phyloP scores from a whole-genome alignment of 257 asterid species.

The Solanum stenotomum region DNA sequence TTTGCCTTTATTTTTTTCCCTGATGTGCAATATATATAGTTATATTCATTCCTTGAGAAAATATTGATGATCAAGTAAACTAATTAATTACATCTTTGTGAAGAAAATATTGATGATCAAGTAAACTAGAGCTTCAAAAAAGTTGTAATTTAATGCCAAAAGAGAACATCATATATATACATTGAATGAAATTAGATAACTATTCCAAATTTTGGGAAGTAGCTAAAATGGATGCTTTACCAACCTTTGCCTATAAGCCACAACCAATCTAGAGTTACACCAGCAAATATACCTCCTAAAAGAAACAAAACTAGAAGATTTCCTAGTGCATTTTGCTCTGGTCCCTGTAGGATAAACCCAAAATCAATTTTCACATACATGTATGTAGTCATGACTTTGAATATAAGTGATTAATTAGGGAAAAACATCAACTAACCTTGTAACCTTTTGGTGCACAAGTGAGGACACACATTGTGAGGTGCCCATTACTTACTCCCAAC shows the following conservation, averaged over 20 bases:
- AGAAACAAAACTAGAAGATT: conserved; percentile 28
- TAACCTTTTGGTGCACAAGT: conserved; percentile 40
- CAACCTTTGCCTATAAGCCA: conserved; percentile 45
- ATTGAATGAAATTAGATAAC: neutral
- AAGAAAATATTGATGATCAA: neutral
- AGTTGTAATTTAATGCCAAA: neutral
- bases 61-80: neutral
- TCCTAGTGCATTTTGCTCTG: conserved; percentile 34
- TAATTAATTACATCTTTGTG: too few species aligned
- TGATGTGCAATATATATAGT: neutral
- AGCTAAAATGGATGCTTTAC: conserved; percentile 6
- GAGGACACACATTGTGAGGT: conserved; percentile 37
- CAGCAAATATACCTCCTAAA: conserved; percentile 32
- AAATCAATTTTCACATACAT: neutral
- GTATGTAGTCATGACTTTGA: neutral
- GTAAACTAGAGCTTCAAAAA: neutral
- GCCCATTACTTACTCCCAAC: conserved; percentile 31
- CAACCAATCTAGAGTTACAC: conserved; percentile 33
- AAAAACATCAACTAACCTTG: conserved; percentile 14
- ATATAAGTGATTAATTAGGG: neutral
- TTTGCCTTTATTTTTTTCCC: neutral
- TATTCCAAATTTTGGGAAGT: neutral
- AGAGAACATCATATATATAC: neutral
- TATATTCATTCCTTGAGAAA: neutral
- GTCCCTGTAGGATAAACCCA: conserved; percentile 14